Percentiles rank a stretch among this genome's conserved stretches.
Conservation (phyloP, 169 alveolate genomes). For the Eimeria mitis region DNA sequence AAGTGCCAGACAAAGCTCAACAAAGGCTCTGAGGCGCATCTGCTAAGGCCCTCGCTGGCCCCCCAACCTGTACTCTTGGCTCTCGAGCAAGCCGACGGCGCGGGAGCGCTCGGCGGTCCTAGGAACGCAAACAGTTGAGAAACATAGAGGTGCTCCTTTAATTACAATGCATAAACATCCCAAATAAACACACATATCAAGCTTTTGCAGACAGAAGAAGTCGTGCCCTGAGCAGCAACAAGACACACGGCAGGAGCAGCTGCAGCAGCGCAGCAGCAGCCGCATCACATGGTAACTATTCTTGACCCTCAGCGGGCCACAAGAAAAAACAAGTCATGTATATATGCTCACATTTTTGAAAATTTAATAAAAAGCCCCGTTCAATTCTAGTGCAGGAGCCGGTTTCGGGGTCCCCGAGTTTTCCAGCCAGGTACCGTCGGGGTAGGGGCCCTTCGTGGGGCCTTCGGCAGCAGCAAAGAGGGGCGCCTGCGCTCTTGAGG, state of each 20-base stretch:
- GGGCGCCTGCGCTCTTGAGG: background rate
- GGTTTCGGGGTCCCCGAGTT: conserved; percentile 4
- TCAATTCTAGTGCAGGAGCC: background rate
- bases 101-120: background rate
- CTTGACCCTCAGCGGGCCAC: background rate
- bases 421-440: background rate
- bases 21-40: background rate
- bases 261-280: conserved; percentile 6
- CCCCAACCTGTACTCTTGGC: background rate
- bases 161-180: background rate
- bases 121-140: background rate
- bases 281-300: background rate
- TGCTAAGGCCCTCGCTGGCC: background rate
- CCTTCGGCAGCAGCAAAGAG: background rate
- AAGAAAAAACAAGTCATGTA: background rate
- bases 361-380: background rate
- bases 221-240: background rate
- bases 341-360: background rate
- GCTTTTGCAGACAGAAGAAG: conserved; percentile 6
- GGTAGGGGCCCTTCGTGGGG: conserved; percentile 46
- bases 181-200: background rate
- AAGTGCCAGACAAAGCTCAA: background rate
- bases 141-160: background rate
- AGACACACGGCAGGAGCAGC: conserved; percentile 14
- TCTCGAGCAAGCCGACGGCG: background rate